phyloP scores from a whole-genome alignment of 2,329 filamentous ascomycete genomes.

The Fusarium oligoseptatum region DNA sequence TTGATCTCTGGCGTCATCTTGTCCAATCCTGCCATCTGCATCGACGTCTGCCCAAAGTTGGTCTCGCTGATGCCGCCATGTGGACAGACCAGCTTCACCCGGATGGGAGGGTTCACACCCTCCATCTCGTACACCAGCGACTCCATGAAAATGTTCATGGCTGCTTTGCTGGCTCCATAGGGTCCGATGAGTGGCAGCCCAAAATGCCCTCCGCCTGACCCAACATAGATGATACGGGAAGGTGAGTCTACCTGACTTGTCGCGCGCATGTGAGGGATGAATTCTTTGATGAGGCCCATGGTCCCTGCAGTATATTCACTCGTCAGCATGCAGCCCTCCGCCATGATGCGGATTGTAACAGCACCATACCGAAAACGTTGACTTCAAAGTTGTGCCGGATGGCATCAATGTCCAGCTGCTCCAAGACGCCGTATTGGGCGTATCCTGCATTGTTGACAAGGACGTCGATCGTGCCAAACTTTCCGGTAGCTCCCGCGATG shows the following conservation, averaged over 20 bases:
- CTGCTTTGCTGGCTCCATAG: conserved; percentile 40
- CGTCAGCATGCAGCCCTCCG: conserved; percentile 26
- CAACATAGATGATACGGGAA: conserved; percentile 18
- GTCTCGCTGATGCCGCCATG: conserved; percentile 25
- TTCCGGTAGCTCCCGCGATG: conserved; percentile 27
- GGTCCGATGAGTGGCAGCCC: conserved; percentile 19
- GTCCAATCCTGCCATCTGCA: conserved; percentile 28
- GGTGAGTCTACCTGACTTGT: conserved; percentile 15
- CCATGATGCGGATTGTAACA: background rate
- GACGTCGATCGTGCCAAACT: conserved; percentile 32
- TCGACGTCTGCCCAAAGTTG: conserved; percentile 29
- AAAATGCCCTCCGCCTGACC: conserved; percentile 18
- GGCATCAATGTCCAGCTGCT: conserved; percentile 19
- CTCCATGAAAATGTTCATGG: conserved; percentile 21
- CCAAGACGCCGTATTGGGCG: conserved; percentile 21
- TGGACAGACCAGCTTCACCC: conserved; percentile 21
- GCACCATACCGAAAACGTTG: conserved; percentile 28
- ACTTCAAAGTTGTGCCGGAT: conserved; percentile 29
- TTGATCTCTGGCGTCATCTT: conserved; percentile 35
- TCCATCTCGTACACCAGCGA: conserved; percentile 23
- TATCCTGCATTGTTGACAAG: conserved; percentile 33
- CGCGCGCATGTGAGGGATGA: conserved; percentile 26
- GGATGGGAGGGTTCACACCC: conserved; percentile 13
- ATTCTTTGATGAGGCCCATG: conserved; percentile 26
- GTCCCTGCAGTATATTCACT: background rate